Evolutionary conservation across 1,139 yeast genomes (phyloP).

Genomic region (Pneumocystis carinii): DNA sequence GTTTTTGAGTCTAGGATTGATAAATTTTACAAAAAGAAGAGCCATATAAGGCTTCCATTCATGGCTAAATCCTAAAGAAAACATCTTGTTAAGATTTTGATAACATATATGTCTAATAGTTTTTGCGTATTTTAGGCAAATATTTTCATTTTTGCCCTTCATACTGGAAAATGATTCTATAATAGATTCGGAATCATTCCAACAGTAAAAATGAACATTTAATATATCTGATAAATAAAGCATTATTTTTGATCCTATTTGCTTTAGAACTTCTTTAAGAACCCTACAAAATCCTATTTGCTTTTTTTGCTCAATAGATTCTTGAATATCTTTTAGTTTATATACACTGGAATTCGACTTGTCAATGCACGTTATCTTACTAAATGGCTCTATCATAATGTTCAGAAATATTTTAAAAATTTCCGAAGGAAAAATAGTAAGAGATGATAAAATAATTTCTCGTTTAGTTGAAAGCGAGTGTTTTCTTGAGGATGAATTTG

Average conservation of each 20-base stretch:
- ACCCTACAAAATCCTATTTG: constrained; percentile 61
- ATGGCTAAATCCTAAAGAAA: constrained; percentile 21
- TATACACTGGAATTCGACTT: constrained; percentile 4
- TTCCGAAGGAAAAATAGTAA: constrained; percentile 46
- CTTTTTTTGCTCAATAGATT: constrained; percentile 30
- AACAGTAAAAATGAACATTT: constrained; percentile 44
- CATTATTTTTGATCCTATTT: constrained; percentile 46
- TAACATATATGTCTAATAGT: constrained; percentile 23
- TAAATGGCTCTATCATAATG: constrained; percentile 45
- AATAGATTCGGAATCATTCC: constrained; percentile 40
- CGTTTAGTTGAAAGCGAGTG: constrained; percentile 63
- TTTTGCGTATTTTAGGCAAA: constrained; percentile 17
- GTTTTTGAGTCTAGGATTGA: constrained; percentile 49
- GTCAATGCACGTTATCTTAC: constrained; percentile 28
- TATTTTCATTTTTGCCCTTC: constrained; percentile 6
- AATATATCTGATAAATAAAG: constrained; percentile 39
- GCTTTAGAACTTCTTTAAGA: constrained; percentile 45
- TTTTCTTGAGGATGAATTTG: constrained; percentile 23
- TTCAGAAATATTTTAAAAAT: constrained; percentile 45
- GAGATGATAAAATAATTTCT: constrained; percentile 55
- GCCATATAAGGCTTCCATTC: constrained; percentile 46
- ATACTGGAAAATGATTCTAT: constrained; percentile 4
- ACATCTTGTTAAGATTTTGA: constrained; percentile 22
- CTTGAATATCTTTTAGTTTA: not conserved
- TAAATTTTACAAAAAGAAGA: constrained; percentile 37